These are phyloP conservation scores for Rubroshorea leprosula DNA, from an alignment of 345 rosid species.

Conservation along the genomic window DNA sequence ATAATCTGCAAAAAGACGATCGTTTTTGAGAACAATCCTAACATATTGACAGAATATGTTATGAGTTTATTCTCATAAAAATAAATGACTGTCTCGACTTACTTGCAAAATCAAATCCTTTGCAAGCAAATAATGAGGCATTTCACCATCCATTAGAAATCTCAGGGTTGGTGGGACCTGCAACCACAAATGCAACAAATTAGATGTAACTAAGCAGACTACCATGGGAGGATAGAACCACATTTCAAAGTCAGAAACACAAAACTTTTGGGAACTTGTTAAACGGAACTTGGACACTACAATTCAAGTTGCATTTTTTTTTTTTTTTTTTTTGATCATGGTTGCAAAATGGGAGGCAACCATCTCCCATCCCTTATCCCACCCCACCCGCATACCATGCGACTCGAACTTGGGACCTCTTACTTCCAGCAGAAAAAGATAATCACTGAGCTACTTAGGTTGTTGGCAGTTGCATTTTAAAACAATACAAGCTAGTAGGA, in stretches of 20 bases:
- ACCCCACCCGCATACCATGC: too few relatives aligned
- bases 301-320: slow-evolving; percentile 25
- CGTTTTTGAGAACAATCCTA: neutral
- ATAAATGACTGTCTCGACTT: slow-evolving; percentile 24
- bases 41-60: slow-evolving; percentile 10
- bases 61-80: slow-evolving; percentile 7
- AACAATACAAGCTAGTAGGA: slow-evolving; percentile 3
- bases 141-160: slow-evolving; percentile 96
- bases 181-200: slow-evolving; percentile 11
- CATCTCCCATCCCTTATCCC: too few relatives aligned
- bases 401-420: too few relatives aligned
- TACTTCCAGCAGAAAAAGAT: too few relatives aligned
- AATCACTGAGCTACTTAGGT: too few relatives aligned
- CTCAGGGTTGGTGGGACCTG: slow-evolving; percentile 96
- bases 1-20: slow-evolving; percentile 49
- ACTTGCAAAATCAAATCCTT: slow-evolving; percentile 98
- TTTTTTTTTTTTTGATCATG: too few relatives aligned
- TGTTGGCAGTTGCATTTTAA: slow-evolving; percentile 2
- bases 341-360: too few relatives aligned
- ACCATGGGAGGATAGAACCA: neutral
- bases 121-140: slow-evolving; percentile 83
- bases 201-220: slow-evolving; percentile 11
- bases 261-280: slow-evolving; percentile 24
- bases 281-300: slow-evolving; percentile 71
- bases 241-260: neutral